Conservation (phyloP, 176 grass and related monocot genomes). For the Typha latifolia region DNA sequence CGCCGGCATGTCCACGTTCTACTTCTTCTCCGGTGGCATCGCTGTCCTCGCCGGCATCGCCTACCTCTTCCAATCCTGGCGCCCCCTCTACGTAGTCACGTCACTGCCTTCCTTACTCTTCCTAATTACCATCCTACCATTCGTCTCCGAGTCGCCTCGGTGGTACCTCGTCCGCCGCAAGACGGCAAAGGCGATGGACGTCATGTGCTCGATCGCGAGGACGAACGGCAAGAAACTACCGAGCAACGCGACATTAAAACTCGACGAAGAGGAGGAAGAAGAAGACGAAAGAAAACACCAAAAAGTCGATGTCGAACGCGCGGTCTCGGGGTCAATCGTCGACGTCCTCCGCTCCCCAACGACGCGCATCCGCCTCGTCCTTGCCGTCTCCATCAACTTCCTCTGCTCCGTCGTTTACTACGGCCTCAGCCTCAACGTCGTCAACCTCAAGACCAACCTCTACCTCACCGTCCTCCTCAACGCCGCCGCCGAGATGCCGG, state of each 20-base stretch:
- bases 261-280: conserved; percentile 39
- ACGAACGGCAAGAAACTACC: conserved; percentile 45
- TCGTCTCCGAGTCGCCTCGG: conserved; percentile 68
- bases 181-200: conserved; percentile 30
- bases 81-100: conserved; percentile 58
- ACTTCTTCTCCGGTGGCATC: conserved; percentile 89
- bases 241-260: conserved; percentile 25
- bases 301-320: not conserved
- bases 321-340: conserved; percentile 38
- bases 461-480: conserved; percentile 59
- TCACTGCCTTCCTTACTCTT: conserved; percentile 54
- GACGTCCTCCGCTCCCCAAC: conserved; percentile 54
- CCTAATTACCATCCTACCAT: conserved; percentile 37
- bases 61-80: conserved; percentile 56
- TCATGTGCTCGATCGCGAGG: conserved; percentile 37
- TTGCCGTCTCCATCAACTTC: conserved; percentile 47
- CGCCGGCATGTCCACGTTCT: conserved; percentile 69
- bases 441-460: conserved; percentile 84
- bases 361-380: conserved; percentile 42
- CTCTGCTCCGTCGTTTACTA: conserved; percentile 60
- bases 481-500: conserved; percentile 61
- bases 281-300: not conserved
- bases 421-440: conserved; percentile 81
- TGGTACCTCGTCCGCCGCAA: conserved; percentile 81
- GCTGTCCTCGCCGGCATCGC: conserved; percentile 50